Conservation (phyloP, 208 protist genomes). For the Zelonia costaricensis region DNA sequence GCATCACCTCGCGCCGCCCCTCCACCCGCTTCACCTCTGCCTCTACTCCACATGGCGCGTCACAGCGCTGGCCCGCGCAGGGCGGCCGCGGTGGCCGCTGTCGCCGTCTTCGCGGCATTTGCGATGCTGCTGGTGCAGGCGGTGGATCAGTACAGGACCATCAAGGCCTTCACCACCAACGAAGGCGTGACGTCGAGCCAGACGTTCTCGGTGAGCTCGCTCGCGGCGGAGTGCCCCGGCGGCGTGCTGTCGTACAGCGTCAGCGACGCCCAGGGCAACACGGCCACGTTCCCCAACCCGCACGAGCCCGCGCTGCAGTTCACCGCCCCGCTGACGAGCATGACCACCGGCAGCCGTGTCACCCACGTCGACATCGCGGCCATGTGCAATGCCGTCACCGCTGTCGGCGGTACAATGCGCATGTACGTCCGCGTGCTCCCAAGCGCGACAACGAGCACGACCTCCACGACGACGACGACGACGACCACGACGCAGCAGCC, state of each 20-base stretch:
- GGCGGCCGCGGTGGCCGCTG: too few species aligned
- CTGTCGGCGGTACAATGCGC: slow-evolving; percentile 31
- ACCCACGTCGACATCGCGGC: slow-evolving; percentile 33
- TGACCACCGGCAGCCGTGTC: slow-evolving; percentile 7
- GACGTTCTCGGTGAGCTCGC: slow-evolving; percentile 5
- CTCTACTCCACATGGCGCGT: too few species aligned
- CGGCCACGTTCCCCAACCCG: slow-evolving; percentile 26
- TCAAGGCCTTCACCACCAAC: slow-evolving; percentile 34
- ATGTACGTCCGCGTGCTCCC: slow-evolving; percentile 49
- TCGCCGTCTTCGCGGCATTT: too few species aligned
- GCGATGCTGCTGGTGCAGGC: slow-evolving; percentile 6
- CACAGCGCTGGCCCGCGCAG: too few species aligned
- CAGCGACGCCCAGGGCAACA: slow-evolving; percentile 27
- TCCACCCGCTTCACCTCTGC: too few species aligned
- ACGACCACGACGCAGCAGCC: slow-evolving; percentile 14
- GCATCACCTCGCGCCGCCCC: too few species aligned
- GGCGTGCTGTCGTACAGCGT: slow-evolving; percentile 38
- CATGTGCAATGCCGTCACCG: slow-evolving; percentile 49
- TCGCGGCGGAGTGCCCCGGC: slow-evolving; percentile 9
- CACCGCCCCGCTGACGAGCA: slow-evolving; percentile 33
- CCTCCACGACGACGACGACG: slow-evolving; percentile 42
- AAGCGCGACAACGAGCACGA: slow-evolving; percentile 22
- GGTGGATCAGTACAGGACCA: slow-evolving; percentile 13
- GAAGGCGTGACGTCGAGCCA: slow-evolving; percentile 30
- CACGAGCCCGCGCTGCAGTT: slow-evolving; percentile 31